Conservation (phyloP, 768 basidiomycete genomes). For the Pleurotus salmoneostramineus region DNA sequence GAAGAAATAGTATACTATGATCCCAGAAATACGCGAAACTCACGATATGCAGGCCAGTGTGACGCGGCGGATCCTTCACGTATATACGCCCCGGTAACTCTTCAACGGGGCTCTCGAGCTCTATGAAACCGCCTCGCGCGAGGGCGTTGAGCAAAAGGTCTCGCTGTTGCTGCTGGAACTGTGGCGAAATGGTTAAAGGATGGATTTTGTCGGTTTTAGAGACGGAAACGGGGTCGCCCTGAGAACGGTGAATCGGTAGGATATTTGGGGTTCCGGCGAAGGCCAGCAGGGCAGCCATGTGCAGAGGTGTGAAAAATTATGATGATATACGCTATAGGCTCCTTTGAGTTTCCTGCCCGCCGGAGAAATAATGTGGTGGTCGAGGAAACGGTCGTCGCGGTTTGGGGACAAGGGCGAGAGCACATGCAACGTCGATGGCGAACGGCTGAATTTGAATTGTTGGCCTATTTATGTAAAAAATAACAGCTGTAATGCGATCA, state of each 20-base stretch:
- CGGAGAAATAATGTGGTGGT: slow-evolving; percentile 1
- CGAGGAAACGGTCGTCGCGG: slow-evolving; percentile 3
- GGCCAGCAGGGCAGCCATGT: slow-evolving; percentile 6
- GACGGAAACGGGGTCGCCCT: background rate
- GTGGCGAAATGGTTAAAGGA: background rate
- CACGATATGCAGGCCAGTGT: background rate
- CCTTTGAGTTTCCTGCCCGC: slow-evolving; percentile 4
- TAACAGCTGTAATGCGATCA: slow-evolving; percentile 1
- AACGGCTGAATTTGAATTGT: slow-evolving; percentile 2
- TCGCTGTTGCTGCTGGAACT: background rate
- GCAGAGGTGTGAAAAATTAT: slow-evolving; percentile 2
- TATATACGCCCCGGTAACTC: background rate
- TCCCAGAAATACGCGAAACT: too few species aligned
- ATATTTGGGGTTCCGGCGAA: slow-evolving; percentile 1
- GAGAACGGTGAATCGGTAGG: slow-evolving; percentile 2
- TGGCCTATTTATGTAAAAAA: background rate
- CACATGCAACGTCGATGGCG: slow-evolving; percentile 1
- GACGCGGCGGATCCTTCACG: slow-evolving; percentile 3
- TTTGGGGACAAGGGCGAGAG: background rate
- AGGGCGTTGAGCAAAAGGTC: background rate
- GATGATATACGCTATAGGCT: background rate
- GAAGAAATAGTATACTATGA: too few species aligned
- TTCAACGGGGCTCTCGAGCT: background rate
- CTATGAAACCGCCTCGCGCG: background rate
- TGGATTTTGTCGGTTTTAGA: slow-evolving; percentile 4